phyloP scores from a whole-genome alignment of 1,284 basidiomycete genomes.

The Kalmanozyma brasiliensis region DNA sequence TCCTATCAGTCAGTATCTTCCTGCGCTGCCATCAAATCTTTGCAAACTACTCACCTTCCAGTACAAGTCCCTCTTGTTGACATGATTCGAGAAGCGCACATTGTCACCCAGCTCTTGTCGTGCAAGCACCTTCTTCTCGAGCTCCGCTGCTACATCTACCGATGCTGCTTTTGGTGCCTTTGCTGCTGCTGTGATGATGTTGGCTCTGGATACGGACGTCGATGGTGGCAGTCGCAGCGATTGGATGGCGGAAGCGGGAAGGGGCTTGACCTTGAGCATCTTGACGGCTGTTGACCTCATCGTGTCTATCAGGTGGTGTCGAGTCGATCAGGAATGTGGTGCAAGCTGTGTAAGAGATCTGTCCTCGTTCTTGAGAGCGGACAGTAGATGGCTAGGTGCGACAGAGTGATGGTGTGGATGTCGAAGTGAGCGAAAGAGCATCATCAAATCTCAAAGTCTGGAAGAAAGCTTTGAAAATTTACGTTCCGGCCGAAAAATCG shows the following conservation, averaged over 20 bases:
- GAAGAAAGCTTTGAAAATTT: conserved; percentile 2
- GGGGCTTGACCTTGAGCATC: conserved; percentile 41
- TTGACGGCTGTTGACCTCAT: conserved; percentile 31
- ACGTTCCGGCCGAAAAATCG: conserved; percentile 6
- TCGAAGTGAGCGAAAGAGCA: neutral
- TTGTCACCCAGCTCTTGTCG: conserved; percentile 36
- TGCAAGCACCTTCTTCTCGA: conserved; percentile 23
- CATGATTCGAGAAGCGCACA: conserved; percentile 40
- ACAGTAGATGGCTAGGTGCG: neutral
- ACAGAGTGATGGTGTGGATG: neutral
- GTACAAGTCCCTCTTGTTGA: conserved; percentile 48
- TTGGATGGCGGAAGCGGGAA: conserved; percentile 29
- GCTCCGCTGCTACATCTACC: conserved; percentile 29
- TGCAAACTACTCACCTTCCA: conserved; percentile 47
- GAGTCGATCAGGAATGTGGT: too few relatives aligned
- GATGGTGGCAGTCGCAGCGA: conserved; percentile 31
- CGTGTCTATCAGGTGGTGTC: too few relatives aligned
- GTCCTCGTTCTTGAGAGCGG: too few relatives aligned
- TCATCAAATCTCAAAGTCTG: neutral
- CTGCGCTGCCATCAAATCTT: neutral
- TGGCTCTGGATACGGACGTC: conserved; percentile 6
- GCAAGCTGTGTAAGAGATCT: too few relatives aligned
- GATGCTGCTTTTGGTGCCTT: conserved; percentile 1
- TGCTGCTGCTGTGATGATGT: conserved; percentile 8
- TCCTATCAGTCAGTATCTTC: too few relatives aligned